A percentile compares a stretch with the other conserved stretches of the same genome.
Conservation (phyloP, 2,329 filamentous ascomycete genomes). For the Zymoseptoria brevis region DNA sequence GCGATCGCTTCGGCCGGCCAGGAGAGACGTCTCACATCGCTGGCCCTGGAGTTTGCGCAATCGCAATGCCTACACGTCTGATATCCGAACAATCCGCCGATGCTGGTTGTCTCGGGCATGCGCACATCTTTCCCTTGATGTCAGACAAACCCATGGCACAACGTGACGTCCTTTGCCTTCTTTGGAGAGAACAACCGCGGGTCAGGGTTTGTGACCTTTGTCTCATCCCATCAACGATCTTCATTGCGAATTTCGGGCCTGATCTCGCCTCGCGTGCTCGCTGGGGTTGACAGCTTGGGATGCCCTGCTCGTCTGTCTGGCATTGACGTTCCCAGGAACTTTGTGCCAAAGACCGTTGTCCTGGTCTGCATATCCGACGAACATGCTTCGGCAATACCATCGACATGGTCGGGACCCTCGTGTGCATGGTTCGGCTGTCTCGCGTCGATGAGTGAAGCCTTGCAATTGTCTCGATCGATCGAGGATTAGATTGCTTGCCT, state of each 20-base stretch:
- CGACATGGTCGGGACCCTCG: not conserved
- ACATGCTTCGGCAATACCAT: not conserved
- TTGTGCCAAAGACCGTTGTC: not conserved
- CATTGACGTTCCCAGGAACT: not conserved
- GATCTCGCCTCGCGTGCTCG: not conserved
- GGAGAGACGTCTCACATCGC: not conserved
- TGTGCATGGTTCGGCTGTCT: not conserved
- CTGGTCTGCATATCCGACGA: not conserved
- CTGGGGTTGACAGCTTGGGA: not conserved
- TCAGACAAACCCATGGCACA: not conserved
- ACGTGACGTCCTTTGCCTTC: not conserved
- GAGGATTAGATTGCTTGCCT: not conserved
- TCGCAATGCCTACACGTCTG: too few species aligned
- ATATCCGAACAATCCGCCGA: too few species aligned
- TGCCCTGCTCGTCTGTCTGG: not conserved
- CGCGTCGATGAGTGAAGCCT: not conserved
- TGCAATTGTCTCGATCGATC: not conserved
- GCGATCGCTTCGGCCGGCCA: not conserved
- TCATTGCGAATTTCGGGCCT: not conserved
- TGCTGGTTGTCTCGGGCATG: not conserved
- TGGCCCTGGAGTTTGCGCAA: not conserved
- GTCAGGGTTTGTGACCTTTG: not conserved
- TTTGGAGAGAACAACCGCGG: not conserved
- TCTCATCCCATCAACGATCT: not conserved
- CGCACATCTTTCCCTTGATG: not conserved